Conservation (phyloP, 1,284 basidiomycete species). For the Marasmius oreades region DNA sequence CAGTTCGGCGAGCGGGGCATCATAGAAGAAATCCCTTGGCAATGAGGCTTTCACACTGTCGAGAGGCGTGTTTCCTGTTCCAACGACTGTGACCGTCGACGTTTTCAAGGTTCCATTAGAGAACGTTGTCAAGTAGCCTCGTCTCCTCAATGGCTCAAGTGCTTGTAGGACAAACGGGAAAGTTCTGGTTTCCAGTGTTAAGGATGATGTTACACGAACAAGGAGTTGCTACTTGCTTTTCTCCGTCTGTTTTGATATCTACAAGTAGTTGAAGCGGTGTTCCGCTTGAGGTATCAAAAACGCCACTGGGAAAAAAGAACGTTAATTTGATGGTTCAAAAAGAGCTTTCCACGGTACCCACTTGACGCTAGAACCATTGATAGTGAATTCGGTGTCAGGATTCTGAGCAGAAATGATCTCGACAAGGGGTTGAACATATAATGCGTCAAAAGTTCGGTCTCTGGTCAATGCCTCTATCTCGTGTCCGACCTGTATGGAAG, state of each 20-base stretch:
- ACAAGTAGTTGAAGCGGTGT: slow-evolving; percentile 45
- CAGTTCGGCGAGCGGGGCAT: slow-evolving; percentile 46
- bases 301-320: slow-evolving; percentile 28
- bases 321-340: not conserved
- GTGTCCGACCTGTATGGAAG: slow-evolving; percentile 40
- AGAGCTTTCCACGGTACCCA: slow-evolving; percentile 21
- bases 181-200: slow-evolving; percentile 29
- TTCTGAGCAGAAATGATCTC: slow-evolving; percentile 41
- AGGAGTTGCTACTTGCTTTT: slow-evolving; percentile 29
- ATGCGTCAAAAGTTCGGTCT: slow-evolving; percentile 34
- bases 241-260: slow-evolving; percentile 52
- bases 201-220: not conserved
- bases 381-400: slow-evolving; percentile 37
- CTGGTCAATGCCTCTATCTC: slow-evolving; percentile 33
- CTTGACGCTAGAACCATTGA: slow-evolving; percentile 38
- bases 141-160: slow-evolving; percentile 42
- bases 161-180: slow-evolving; percentile 43
- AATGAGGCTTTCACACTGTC: slow-evolving; percentile 39
- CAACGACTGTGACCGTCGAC: slow-evolving; percentile 43
- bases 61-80: slow-evolving; percentile 56
- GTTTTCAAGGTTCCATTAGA: slow-evolving; percentile 34
- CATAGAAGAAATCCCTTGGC: slow-evolving; percentile 51
- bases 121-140: slow-evolving; percentile 46
- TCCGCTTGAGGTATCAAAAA: slow-evolving; percentile 43
- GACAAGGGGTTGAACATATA: slow-evolving; percentile 48